These are phyloP conservation scores for Oryza meridionalis DNA, from an alignment of 176 grass and related monocot genomes.

Conservation along the genomic window DNA sequence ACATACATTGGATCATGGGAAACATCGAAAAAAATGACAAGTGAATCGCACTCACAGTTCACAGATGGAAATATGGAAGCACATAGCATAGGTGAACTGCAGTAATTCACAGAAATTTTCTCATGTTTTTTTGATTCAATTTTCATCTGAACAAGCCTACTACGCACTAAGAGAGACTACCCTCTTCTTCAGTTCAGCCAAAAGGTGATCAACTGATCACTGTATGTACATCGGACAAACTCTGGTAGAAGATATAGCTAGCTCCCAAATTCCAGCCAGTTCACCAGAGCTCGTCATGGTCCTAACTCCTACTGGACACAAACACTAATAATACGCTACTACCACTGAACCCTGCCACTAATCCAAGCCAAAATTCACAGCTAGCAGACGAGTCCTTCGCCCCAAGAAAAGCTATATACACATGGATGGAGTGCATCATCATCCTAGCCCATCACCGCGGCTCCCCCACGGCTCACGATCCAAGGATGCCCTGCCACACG, in stretches of 20 bases:
- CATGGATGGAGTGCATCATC: not conserved
- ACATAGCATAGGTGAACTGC: too few relatives aligned
- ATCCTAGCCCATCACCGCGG: not conserved
- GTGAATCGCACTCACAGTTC: not conserved
- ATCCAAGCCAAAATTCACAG: not conserved
- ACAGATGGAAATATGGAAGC: not conserved
- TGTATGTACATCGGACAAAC: not conserved
- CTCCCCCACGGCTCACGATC: constrained; percentile 56
- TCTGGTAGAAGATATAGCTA: constrained; percentile 15
- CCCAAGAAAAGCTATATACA: not conserved
- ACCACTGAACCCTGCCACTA: not conserved
- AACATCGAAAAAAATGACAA: not conserved
- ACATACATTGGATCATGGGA: not conserved
- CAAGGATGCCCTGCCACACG: constrained; percentile 59
- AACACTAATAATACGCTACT: not conserved
- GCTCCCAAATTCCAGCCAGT: not conserved
- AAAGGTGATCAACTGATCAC: not conserved
- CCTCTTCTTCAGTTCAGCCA: not conserved
- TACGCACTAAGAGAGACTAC: not conserved
- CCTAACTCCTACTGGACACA: not conserved
- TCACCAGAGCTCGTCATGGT: not conserved
- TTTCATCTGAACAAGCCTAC: not conserved
- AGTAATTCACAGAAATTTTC: not conserved
- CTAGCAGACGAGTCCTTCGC: not conserved
- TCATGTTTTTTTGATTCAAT: not conserved